phyloP scores from a whole-genome alignment of 2,329 filamentous ascomycete genomes.

The Stagonosporopsis vannaccii region DNA sequence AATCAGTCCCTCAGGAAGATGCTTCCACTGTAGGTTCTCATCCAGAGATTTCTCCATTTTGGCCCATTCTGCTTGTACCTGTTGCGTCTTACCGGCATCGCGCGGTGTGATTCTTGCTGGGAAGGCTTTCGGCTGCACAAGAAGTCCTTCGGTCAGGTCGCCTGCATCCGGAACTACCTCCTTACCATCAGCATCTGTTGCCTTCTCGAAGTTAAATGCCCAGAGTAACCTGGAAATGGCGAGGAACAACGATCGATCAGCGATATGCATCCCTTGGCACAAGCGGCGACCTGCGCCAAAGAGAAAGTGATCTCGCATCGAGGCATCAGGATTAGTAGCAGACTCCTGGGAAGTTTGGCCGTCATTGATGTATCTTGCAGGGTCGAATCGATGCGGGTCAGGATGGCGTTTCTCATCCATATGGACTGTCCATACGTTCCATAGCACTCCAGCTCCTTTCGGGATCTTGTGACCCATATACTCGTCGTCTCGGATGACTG shows the following conservation, averaged over 20 bases:
- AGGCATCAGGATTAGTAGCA: constrained; percentile 38
- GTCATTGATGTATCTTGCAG: constrained; percentile 47
- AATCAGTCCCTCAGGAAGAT: constrained; percentile 27
- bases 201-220: constrained; percentile 38
- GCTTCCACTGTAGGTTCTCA: constrained; percentile 29
- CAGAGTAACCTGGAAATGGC: constrained; percentile 45
- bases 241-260: constrained; percentile 41
- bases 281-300: constrained; percentile 50
- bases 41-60: constrained; percentile 27
- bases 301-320: constrained; percentile 46
- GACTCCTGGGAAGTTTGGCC: constrained; percentile 41
- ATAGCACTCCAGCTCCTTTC: constrained; percentile 44
- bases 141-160: constrained; percentile 27
- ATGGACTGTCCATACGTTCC: constrained; percentile 43
- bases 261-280: constrained; percentile 51
- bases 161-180: constrained; percentile 22
- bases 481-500: constrained; percentile 31
- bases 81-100: constrained; percentile 9
- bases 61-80: constrained; percentile 26
- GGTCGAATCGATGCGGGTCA: constrained; percentile 55
- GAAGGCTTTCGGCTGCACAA: constrained; percentile 29
- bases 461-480: constrained; percentile 50
- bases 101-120: constrained; percentile 27
- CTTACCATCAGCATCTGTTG: neutral
- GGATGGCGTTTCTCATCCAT: constrained; percentile 53